Conservation (phyloP, 805 yeast species). For the Ogataea parapolymorpha region DNA sequence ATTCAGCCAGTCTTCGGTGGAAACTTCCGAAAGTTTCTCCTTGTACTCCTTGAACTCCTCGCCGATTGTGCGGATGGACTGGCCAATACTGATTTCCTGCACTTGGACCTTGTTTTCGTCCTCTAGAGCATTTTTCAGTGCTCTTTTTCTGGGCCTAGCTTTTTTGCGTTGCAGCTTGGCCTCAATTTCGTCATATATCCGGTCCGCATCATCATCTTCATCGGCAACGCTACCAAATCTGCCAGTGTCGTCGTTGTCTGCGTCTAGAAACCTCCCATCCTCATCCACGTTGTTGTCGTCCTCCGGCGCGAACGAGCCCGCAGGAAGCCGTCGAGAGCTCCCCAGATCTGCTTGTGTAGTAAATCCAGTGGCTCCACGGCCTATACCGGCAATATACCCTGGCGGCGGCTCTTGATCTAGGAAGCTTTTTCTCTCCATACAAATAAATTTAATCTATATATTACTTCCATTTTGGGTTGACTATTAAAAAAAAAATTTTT, state of each 20-base stretch:
- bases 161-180: constrained; percentile 29
- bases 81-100: constrained; percentile 20
- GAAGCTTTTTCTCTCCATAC: constrained; percentile 58
- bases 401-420: constrained; percentile 83
- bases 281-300: constrained; percentile 33
- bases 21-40: constrained; percentile 51
- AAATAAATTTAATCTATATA: constrained; percentile 2
- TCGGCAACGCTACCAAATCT: constrained; percentile 36
- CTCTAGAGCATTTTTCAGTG: constrained; percentile 38
- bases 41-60: constrained; percentile 70
- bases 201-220: constrained; percentile 78
- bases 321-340: constrained; percentile 37
- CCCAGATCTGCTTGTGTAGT: constrained; percentile 80
- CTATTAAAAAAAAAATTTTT: constrained; percentile 14
- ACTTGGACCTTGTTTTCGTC: constrained; percentile 11
- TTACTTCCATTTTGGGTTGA: constrained; percentile 9
- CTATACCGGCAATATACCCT: constrained; percentile 88
- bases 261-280: constrained; percentile 27
- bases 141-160: constrained; percentile 74
- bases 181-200: constrained; percentile 65
- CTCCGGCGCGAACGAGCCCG: constrained; percentile 22
- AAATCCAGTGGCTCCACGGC: constrained; percentile 94
- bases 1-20: constrained; percentile 72
- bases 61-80: constrained; percentile 36
- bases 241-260: constrained; percentile 22